Base-by-base conservation (phyloP, 768 basidiomycete species). In the Lactarius quietus region DNA sequence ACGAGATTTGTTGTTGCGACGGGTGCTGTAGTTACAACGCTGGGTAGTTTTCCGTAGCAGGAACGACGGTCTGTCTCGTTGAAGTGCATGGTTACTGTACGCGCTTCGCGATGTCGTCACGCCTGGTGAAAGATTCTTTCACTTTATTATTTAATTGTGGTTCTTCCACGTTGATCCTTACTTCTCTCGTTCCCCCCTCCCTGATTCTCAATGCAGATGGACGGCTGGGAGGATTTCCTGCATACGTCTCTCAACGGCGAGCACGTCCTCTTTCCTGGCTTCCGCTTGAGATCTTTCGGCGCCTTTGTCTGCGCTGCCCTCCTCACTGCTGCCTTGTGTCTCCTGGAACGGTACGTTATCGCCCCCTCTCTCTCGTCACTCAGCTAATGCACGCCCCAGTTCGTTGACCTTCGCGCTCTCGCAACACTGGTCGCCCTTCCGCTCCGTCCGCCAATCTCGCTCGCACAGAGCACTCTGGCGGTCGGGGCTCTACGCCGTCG, bases 271-370 rank as follows among this genome's bases (percentile, higher is more conserved):
- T 76, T 83, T 67, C 68, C 68, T 17, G 74, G 63, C 35, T 72
- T 83, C 1, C 78, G 75, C 41, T 73, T 90, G 18, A 73, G 78
- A 54, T 85, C 87, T 0, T 71, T 81, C 54, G 75, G 75, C 63
- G 77, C 78, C 5, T 87, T 89, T 68, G 28, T 83, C 33, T 61
- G 80, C 1, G 83, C 81, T 36, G 75, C 77, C 38, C 35, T 83
- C 4, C 48, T 89, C 20, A 80, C 83, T 5, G 56, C 76, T 5
- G 45, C 65, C 10, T 70, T 90, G 52, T 90, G 89, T 71, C 69
- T 82, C 20, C 63, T 69, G 1, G 89, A 90, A 75, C 81, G 89
- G 88, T 88, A 64, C 59, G 74, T 72, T 39, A 23, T 58, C 26
- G 0, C 23, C 12, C 23, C 14, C 23, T 26, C 51, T 51, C 45